These are phyloP conservation scores for Entelexis sorbosivorans DNA, from an alignment of 1,139 yeast genomes.

Conservation along the genomic window DNA sequence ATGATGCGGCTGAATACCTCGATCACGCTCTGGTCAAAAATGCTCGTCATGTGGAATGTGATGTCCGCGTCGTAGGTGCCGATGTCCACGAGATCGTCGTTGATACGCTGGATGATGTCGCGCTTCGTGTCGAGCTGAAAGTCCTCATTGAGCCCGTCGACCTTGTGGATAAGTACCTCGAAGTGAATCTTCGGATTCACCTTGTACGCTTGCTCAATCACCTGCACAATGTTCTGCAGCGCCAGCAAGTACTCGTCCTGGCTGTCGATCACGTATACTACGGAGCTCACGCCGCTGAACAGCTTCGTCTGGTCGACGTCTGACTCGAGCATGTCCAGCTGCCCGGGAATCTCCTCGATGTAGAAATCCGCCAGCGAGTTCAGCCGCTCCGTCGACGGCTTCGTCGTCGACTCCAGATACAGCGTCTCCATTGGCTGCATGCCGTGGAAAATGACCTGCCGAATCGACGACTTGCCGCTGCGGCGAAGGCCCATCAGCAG, in stretches of 20 bases:
- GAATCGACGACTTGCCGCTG: constrained; percentile 76
- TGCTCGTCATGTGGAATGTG: constrained; percentile 81
- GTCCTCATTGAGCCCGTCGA: constrained; percentile 90
- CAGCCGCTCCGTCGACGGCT: constrained; percentile 50
- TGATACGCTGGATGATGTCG: constrained; percentile 91
- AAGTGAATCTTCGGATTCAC: constrained; percentile 78
- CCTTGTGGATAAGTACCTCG: constrained; percentile 88
- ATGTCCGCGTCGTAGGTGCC: constrained; percentile 89
- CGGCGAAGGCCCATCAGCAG: constrained; percentile 73
- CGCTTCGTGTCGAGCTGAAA: constrained; percentile 88
- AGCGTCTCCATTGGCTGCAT: constrained; percentile 94
- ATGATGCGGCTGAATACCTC: constrained; percentile 92
- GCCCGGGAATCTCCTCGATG: constrained; percentile 96
- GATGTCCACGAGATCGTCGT: constrained; percentile 80
- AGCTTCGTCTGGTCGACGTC: constrained; percentile 56
- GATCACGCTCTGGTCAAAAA: constrained; percentile 89
- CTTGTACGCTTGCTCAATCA: constrained; percentile 77
- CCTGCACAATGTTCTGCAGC: constrained; percentile 74
- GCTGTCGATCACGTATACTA: constrained; percentile 79
- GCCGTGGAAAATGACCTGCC: constrained; percentile 90
- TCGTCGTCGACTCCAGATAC: constrained; percentile 79
- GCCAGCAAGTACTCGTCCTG: constrained; percentile 94
- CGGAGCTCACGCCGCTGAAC: constrained; percentile 79
- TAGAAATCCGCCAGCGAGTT: constrained; percentile 71
- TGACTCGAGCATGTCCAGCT: constrained; percentile 78